Evolutionary conservation across 208 protist species (phyloP), one percentile per base, ranked within the genome.

Genomic region (Jaenimonas drosophilae): DNA sequence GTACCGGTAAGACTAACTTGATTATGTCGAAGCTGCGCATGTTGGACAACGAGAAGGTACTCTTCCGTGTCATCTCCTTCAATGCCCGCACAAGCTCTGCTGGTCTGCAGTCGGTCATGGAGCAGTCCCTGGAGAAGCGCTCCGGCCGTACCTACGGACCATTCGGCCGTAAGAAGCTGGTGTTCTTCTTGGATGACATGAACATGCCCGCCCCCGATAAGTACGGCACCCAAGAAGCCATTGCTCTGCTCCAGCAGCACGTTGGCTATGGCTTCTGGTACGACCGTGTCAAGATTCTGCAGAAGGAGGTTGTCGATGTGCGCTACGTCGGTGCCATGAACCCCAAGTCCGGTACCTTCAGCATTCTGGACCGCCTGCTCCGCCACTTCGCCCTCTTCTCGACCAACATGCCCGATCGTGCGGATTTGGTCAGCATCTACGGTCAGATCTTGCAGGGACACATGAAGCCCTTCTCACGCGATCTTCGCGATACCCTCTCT

Each of bases 171-270:
- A 97, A 96, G 69, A 97, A 96, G 64, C 79, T 98, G 1, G 85
- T 98, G 42, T 98, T 96, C 70, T 98, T 98, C 70, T 64, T 99
- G 27, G 97, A 99, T 58, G 97, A 99, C 64, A 79, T 99, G 59
- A 99, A 99, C 75, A 99, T 99, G 97, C 96, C 97, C 33, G 72
- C 84, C 32, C 94, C 97, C 19, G 97, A 99, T 74, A 96, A 96
- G 58, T 99, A 99, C 69, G 96, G 96, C 49, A 99, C 97, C 20
- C 96, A 99, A 75, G 79, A 94, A 57, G 88, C 97, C 29, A 97
- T 98, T 50, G 95, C 96, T 20, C 79, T 99, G 14, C 68, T 99
- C 26, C 88, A 98, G 59, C 96, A 98, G 74, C 96, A 98, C 68
- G 72, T 98, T 27, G 96, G 97, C 51, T 99, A 98, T 59, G 82